Conservation (phyloP, 2,329 filamentous ascomycete species). For the Colletotrichum liriopes region DNA sequence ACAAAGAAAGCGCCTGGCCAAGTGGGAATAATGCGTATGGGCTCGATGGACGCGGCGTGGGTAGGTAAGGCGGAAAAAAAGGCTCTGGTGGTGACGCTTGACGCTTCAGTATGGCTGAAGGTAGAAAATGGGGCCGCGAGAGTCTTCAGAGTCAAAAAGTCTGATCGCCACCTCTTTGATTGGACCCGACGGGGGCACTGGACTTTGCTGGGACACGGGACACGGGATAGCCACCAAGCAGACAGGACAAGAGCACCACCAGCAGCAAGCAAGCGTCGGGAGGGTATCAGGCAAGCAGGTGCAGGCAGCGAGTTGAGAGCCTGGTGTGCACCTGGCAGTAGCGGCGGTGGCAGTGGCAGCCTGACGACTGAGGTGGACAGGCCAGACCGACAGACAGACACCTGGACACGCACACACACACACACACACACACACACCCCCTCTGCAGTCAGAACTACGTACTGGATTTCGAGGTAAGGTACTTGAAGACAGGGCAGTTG, state of each 20-base stretch:
- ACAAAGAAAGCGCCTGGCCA: slow-evolving; percentile 44
- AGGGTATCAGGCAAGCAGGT: neutral
- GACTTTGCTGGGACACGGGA: slow-evolving; percentile 30
- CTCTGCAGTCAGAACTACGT: slow-evolving; percentile 14
- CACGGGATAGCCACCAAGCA: slow-evolving; percentile 13
- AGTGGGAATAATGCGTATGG: slow-evolving; percentile 29
- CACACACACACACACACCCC: too few relatives aligned
- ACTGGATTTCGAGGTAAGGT: slow-evolving; percentile 15
- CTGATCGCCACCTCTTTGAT: slow-evolving; percentile 55
- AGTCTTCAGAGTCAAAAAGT: slow-evolving; percentile 50
- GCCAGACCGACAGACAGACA: too few relatives aligned
- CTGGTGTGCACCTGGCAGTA: slow-evolving; percentile 10
- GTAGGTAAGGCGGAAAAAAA: slow-evolving; percentile 38
- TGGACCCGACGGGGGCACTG: slow-evolving; percentile 47
- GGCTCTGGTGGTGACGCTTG: slow-evolving; percentile 40
- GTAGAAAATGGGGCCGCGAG: slow-evolving; percentile 42
- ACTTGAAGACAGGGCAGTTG: neutral
- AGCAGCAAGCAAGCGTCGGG: slow-evolving; percentile 6
- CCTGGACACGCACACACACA: neutral
- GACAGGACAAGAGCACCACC: slow-evolving; percentile 26
- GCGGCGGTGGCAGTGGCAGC: slow-evolving; percentile 34
- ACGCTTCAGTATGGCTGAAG: slow-evolving; percentile 39
- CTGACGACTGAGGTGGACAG: slow-evolving; percentile 25
- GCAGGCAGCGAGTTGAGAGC: slow-evolving; percentile 14
- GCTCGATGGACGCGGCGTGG: slow-evolving; percentile 36